Conservation (phyloP, 2,329 filamentous ascomycete species). For the Ascochyta clinopodiicola region DNA sequence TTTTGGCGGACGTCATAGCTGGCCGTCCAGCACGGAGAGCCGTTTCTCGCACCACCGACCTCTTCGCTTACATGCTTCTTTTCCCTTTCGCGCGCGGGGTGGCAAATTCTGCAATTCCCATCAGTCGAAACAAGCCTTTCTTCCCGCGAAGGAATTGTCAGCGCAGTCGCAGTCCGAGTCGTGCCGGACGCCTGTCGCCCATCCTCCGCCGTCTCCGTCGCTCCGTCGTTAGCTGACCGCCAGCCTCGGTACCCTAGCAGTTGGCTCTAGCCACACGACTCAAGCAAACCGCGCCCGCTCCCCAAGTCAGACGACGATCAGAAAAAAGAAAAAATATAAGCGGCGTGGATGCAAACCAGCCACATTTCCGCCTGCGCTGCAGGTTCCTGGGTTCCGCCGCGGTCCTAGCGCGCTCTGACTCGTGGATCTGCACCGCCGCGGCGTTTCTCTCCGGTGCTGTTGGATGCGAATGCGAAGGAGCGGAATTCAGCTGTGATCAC, state of each 20-base stretch:
- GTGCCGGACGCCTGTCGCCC: neutral
- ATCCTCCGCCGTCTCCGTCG: too few species aligned
- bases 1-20: neutral
- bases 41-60: neutral
- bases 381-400: neutral
- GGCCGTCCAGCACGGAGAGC: neutral
- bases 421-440: neutral
- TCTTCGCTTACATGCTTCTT: neutral
- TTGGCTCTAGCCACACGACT: neutral
- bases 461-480: neutral
- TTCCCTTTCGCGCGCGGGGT: too few species aligned
- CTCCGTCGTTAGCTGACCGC: neutral
- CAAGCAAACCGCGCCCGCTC: neutral
- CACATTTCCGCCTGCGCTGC: neutral
- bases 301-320: conserved; percentile 6
- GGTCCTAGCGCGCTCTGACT: conserved; percentile 3
- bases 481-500: neutral
- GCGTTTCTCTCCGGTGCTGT: neutral
- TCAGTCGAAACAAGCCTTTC: neutral
- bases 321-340: neutral
- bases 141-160: neutral
- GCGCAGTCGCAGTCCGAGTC: neutral
- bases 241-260: neutral
- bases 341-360: neutral
- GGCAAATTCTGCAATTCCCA: neutral